Evolutionary conservation across 2,329 filamentous ascomycete species (phyloP).

Genomic region (Trichoderma aggressivum): DNA sequence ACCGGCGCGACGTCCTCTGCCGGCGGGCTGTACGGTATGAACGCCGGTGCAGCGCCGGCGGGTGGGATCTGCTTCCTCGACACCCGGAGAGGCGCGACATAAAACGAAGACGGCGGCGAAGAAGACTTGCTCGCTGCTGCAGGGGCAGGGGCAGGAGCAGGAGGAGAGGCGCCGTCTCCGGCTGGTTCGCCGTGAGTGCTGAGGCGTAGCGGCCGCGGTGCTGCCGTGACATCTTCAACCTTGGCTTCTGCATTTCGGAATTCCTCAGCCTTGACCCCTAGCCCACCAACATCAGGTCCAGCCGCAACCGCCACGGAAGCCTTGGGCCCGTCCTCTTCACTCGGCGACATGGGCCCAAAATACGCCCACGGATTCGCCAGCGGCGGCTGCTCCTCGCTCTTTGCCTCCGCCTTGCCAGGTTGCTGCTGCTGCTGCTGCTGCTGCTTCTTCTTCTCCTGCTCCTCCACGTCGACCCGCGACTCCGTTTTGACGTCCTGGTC

Average conservation of each 20-base stretch:
- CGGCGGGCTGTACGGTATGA: slow-evolving; percentile 31
- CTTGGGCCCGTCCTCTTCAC: slow-evolving; percentile 6
- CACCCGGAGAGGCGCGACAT: slow-evolving; percentile 30
- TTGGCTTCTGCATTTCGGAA: background rate
- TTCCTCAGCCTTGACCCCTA: background rate
- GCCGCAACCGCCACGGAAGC: background rate
- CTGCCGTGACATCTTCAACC: background rate
- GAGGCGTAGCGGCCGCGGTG: background rate
- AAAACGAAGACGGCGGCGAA: slow-evolving; percentile 17
- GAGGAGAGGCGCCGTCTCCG: background rate
- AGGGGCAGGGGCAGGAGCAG: background rate
- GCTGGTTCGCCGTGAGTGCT: background rate
- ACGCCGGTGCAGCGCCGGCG: slow-evolving; percentile 23
- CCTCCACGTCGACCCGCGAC: background rate
- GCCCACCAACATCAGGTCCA: background rate
- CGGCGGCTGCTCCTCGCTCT: slow-evolving; percentile 15
- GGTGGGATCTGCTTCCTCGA: slow-evolving; percentile 26
- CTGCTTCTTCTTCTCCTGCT: too few species aligned
- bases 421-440: too few species aligned
- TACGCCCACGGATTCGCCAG: slow-evolving; percentile 36
- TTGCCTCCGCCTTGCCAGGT: background rate
- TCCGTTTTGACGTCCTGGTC: slow-evolving; percentile 21
- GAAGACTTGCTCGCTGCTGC: background rate
- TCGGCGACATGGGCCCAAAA: slow-evolving; percentile 25
- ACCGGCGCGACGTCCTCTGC: background rate